These are phyloP conservation scores for Epichloe brachyelytri DNA, from an alignment of 2,329 filamentous ascomycete species.

Conservation along the genomic window DNA sequence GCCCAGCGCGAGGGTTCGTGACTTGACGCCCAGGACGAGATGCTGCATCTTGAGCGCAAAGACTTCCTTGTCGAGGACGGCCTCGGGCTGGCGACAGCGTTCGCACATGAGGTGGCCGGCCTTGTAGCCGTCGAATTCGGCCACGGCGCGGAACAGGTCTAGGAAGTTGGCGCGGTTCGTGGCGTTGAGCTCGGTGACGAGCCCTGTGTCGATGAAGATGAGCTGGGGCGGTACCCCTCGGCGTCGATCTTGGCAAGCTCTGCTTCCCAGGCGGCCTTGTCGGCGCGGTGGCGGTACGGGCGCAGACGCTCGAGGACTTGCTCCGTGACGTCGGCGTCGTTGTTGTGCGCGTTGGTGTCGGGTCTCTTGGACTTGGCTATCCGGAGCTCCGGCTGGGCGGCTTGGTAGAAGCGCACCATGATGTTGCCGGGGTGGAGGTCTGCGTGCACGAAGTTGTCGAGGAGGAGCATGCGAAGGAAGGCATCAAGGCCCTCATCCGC, in stretches of 20 bases:
- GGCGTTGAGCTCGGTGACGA: conserved; percentile 86
- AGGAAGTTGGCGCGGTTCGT: conserved; percentile 83
- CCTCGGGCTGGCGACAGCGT: conserved; percentile 81
- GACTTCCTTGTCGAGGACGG: conserved; percentile 76
- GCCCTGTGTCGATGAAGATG: conserved; percentile 92
- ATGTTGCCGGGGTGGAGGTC: conserved; percentile 97
- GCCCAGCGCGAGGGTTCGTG: conserved; percentile 76
- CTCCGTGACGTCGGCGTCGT: conserved; percentile 68
- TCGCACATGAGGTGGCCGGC: conserved; percentile 94
- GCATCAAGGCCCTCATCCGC: conserved; percentile 90
- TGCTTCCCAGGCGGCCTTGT: conserved; percentile 57
- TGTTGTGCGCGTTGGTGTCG: conserved; percentile 23
- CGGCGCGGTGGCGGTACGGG: conserved; percentile 50
- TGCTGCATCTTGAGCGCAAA: conserved; percentile 97
- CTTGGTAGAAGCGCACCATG: conserved; percentile 96
- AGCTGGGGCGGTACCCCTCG: conserved; percentile 85
- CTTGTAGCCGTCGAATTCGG: conserved; percentile 93
- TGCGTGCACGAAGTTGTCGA: conserved; percentile 96
- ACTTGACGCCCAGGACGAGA: conserved; percentile 82
- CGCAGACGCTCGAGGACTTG: conserved; percentile 69
- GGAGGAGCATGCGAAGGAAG: conserved; percentile 88
- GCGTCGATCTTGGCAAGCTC: conserved; percentile 66
- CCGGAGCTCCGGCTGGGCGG: conserved; percentile 53
- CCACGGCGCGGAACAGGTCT: conserved; percentile 88
- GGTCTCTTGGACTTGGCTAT: conserved; percentile 13